A percentile compares a stretch with the other conserved stretches of the same genome.
These are phyloP conservation scores for Fusarium austroafricanum DNA, from an alignment of 2,329 filamentous ascomycete species.

Conservation along the genomic window DNA sequence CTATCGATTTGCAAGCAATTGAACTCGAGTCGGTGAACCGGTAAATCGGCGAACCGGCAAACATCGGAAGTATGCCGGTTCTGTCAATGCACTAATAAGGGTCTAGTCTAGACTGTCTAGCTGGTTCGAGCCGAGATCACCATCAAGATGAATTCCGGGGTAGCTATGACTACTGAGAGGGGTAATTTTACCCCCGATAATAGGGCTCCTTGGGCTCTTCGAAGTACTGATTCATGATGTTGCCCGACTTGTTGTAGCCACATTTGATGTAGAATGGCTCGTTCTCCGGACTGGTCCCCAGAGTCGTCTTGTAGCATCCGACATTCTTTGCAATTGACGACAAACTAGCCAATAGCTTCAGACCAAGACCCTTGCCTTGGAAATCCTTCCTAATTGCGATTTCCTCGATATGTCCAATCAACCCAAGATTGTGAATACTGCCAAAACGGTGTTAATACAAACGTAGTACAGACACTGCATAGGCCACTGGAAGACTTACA, in stretches of 20 bases:
- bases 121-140: no score
- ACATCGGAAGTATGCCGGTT: background rate
- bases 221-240: background rate
- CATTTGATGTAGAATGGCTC: background rate
- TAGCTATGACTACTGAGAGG: no score
- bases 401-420: background rate
- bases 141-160: no score
- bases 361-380: background rate
- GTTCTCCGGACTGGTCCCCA: background rate
- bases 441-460: background rate
- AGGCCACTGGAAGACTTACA: background rate
- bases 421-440: background rate
- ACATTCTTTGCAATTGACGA: background rate
- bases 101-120: no score
- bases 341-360: background rate
- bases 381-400: background rate
- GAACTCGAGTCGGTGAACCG: background rate
- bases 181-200: background rate
- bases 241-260: background rate
- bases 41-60: background rate
- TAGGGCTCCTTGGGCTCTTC: background rate
- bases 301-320: background rate
- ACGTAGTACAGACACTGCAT: fast-evolving
- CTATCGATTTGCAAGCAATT: no score
- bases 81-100: no score